Evolutionary conservation across 1,284 basidiomycete species (phyloP).

Genomic region (Singerocomus rubriflavus): DNA sequence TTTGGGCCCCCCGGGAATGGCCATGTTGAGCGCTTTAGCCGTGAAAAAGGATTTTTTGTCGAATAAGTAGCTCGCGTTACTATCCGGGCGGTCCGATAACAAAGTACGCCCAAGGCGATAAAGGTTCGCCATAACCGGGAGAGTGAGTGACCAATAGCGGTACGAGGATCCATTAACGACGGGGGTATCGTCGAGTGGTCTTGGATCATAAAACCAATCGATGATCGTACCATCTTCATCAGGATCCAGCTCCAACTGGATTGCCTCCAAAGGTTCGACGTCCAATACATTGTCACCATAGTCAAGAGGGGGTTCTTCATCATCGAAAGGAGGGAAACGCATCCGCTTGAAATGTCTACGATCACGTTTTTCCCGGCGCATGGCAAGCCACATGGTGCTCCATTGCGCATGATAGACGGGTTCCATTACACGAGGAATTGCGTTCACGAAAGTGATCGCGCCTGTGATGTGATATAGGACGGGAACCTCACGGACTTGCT

Average conservation of each 20-base stretch:
- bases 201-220: conserved; percentile 99
- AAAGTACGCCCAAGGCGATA: conserved; percentile 95
- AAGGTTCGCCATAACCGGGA: conserved; percentile 95
- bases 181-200: conserved; percentile 87
- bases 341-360: conserved; percentile 99
- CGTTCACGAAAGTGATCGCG: conserved; percentile 99
- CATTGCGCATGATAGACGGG: conserved; percentile 99
- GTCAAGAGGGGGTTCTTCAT: conserved; percentile 97
- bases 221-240: conserved; percentile 94
- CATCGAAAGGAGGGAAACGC: conserved; percentile 99
- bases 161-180: conserved; percentile 93
- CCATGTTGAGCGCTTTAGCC: conserved; percentile 97
- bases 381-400: conserved; percentile 99
- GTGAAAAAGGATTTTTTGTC: conserved; percentile 99
- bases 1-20: conserved; percentile 97
- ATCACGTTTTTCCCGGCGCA: conserved; percentile 98
- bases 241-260: conserved; percentile 93
- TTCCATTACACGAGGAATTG: conserved; percentile 94
- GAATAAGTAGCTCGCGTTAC: conserved; percentile 90
- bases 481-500: conserved; percentile 97
- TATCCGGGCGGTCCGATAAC: conserved; percentile 89
- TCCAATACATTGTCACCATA: conserved; percentile 99
- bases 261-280: conserved; percentile 96
- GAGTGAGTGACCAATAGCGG: conserved; percentile 87
- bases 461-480: conserved; percentile 99